phyloP scores from a whole-genome alignment of 192 early-diverging fungal species.

The Fimicolochytrium jonesii region DNA sequence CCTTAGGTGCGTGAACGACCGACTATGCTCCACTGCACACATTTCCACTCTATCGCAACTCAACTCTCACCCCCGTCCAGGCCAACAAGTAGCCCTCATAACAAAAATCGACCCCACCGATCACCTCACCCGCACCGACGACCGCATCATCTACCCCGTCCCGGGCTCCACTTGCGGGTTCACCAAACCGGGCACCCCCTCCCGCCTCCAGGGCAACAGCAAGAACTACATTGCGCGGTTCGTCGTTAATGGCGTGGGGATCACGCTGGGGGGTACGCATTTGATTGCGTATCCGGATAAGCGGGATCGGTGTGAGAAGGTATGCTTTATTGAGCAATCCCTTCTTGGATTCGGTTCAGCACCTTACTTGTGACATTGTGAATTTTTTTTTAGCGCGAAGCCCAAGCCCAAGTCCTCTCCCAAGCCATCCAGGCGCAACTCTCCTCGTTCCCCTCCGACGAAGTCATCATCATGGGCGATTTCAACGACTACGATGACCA shows the following conservation, averaged over 20 bases:
- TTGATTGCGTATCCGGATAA: conserved; percentile 22
- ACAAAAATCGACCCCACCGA: conserved; percentile 8
- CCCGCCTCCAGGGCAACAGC: neutral
- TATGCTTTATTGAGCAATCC: too few relatives aligned
- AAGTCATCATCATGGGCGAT: conserved; percentile 20
- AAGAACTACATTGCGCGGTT: conserved; percentile 19
- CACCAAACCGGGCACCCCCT: neutral
- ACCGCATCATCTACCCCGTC: conserved; percentile 12
- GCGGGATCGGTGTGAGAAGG: conserved; percentile 16
- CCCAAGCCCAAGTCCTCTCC: conserved; percentile 10
- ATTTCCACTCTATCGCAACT: too few relatives aligned
- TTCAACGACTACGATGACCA: conserved; percentile 21
- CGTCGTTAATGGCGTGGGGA: conserved; percentile 2
- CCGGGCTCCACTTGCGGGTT: conserved; percentile 1
- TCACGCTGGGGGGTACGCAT: conserved; percentile 5
- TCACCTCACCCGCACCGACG: conserved; percentile 13
- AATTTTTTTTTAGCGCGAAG: conserved; percentile 20
- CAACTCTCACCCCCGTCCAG: neutral
- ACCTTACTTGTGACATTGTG: too few relatives aligned
- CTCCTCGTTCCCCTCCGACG: neutral
- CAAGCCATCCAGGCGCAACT: conserved; percentile 5
- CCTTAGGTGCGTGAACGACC: neutral
- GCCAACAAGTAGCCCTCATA: conserved; percentile 15
- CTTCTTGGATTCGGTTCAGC: too few relatives aligned
- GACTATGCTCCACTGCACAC: too few relatives aligned